These are phyloP conservation scores for Phytophthora fragariaefolia DNA, from an alignment of 352 stramenopile genomes.

Conservation along the genomic window DNA sequence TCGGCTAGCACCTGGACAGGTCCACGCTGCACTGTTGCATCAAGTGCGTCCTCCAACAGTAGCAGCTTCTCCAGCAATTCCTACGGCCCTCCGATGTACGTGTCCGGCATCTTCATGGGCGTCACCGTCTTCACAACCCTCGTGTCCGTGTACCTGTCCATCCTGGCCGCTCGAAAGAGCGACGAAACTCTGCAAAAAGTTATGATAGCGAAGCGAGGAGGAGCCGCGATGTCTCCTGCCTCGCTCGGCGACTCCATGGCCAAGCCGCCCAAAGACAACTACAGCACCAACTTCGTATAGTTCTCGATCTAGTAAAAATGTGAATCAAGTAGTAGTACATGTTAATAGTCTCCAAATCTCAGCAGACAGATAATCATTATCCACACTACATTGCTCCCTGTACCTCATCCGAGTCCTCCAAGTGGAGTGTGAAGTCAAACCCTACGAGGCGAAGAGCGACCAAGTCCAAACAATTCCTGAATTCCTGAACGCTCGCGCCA, in stretches of 20 bases:
- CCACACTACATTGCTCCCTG: too few relatives aligned
- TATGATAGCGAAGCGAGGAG: not conserved
- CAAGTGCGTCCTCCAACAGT: not conserved
- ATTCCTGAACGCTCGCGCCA: not conserved
- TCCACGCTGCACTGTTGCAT: slow-evolving; percentile 40
- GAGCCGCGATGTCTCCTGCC: not conserved
- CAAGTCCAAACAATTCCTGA: not conserved
- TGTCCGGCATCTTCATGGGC: not conserved
- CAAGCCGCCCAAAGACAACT: not conserved
- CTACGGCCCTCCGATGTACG: not conserved
- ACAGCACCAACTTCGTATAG: not conserved
- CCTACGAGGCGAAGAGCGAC: not conserved
- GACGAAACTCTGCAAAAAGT: not conserved
- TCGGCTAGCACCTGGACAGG: slow-evolving; percentile 36
- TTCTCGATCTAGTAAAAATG: not conserved
- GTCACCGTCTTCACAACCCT: not conserved
- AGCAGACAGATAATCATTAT: too few relatives aligned
- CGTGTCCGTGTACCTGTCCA: not conserved
- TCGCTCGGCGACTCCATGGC: not conserved
- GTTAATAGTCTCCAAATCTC: not conserved
- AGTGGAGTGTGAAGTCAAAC: not conserved
- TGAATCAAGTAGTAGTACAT: not conserved
- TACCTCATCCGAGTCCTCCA: not conserved
- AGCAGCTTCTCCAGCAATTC: slow-evolving; percentile 4
- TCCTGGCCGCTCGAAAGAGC: not conserved